Evolutionary conservation across 352 stramenopile genomes (phyloP).

Genomic region (Aphanomyces euteiches): DNA sequence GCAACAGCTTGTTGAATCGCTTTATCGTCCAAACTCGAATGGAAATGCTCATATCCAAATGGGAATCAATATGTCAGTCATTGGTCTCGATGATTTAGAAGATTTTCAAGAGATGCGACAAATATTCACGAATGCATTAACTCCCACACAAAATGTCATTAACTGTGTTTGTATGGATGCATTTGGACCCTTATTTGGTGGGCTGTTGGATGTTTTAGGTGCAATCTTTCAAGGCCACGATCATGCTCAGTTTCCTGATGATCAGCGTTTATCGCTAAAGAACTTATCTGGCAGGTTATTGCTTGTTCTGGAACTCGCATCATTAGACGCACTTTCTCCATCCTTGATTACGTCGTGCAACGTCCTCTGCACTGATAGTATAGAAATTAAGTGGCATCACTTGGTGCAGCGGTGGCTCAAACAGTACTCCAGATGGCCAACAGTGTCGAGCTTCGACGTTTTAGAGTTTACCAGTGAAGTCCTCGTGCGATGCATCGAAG

Average conservation of each 20-base stretch:
- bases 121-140: background rate
- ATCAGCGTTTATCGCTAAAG: background rate
- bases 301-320: background rate
- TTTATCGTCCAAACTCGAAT: background rate
- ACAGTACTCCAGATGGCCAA: background rate
- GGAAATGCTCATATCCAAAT: background rate
- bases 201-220: background rate
- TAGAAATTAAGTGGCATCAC: background rate
- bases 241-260: background rate
- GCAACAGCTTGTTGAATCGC: constrained; percentile 6
- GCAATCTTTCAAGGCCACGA: background rate
- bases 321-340: background rate
- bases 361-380: background rate
- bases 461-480: background rate
- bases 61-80: background rate
- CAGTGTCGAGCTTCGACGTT: background rate
- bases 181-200: background rate
- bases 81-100: background rate
- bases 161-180: constrained; percentile 17
- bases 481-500: background rate
- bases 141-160: background rate
- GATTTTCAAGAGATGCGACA: background rate
- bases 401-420: background rate
- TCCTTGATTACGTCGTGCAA: constrained; percentile 8
- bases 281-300: background rate